phyloP scores from a whole-genome alignment of 371 early-diverging fungal genomes.

The Mucor plumbeus region DNA sequence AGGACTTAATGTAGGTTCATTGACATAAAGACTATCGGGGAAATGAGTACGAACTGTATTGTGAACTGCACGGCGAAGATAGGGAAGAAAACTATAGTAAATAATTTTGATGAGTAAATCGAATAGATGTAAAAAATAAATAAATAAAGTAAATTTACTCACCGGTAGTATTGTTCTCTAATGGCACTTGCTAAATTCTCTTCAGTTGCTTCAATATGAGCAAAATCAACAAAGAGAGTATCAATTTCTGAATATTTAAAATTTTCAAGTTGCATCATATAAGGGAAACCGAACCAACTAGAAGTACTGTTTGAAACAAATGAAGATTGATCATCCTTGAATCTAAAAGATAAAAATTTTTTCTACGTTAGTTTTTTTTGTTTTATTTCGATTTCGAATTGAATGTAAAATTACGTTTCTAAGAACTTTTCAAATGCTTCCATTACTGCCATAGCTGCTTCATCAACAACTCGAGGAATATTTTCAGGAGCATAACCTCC shows the following conservation, averaged over 20 bases:
- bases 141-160: slow-evolving; percentile 9
- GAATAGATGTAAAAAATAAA: not conserved
- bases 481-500: slow-evolving; percentile 17
- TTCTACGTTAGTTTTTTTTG: not conserved
- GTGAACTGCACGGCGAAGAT: slow-evolving; percentile 84
- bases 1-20: slow-evolving; percentile 36
- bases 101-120: not conserved
- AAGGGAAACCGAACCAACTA: slow-evolving; percentile 49
- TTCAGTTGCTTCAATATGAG: slow-evolving; percentile 69
- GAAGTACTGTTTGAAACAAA: slow-evolving; percentile 36
- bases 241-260: slow-evolving; percentile 62
- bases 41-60: slow-evolving; percentile 72
- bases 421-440: slow-evolving; percentile 81
- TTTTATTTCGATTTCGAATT: not conserved
- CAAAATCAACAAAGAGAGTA: slow-evolving; percentile 83
- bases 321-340: slow-evolving; percentile 30
- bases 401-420: slow-evolving; percentile 55
- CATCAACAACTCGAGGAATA: slow-evolving; percentile 71
- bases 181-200: slow-evolving; percentile 73
- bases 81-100: slow-evolving; percentile 76
- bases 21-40: slow-evolving; percentile 64
- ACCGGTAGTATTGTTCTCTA: slow-evolving; percentile 80
- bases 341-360: slow-evolving; percentile 21
- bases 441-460: slow-evolving; percentile 79
- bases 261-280: slow-evolving; percentile 65